Base-by-base conservation (phyloP, 345 rosid genomes). In the Odontarrhena argentea region DNA sequence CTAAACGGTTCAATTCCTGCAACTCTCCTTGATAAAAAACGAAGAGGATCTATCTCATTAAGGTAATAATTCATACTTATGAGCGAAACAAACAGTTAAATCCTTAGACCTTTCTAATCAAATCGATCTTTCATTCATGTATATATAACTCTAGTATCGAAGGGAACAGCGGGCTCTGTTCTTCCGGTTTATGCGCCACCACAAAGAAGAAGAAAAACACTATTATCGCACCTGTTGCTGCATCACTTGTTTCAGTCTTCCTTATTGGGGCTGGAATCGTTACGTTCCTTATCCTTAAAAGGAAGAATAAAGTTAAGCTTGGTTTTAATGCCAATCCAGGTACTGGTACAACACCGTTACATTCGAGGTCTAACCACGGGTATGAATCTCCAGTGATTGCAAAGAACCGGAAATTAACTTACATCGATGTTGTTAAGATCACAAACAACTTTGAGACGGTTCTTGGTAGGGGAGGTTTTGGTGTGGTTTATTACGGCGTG, bases 401-500 rank as follows among this genome's bases (percentile, higher is more conserved):
- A 0, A 74, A 69, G 35, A 73, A 49, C 6, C 70, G 45, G 11
- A 78, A 75, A 36, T 54, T 74, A 47, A 76, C 70, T 9, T 80
- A 66, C 51, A 6, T 55, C 0, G 89, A 82, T 44, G 69, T 82
- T 37, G 56, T 70, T 9, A 73, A 32, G n/a, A 65, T 81, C 35
- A 83, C 91, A 7, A 56, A 80, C 37, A 78, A 81, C 60, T 83
- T 83, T 51, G 63, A 47, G 36, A 70, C 35, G 48, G 32, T 75
- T 36, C 78, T 81, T 34, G 87, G 86, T 47, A 68, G 54, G 57
- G 86, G 86, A 49, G 87, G 86, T 35, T 83, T 83, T 28, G 81
- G 87, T 60, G 65, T 46, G 51, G 85, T 81, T 69, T 78, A 74
- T 51, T 65, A 70, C 6, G 84, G 84, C 0, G 37, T 37, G 11